Evolutionary conservation across 2,329 filamentous ascomycete genomes (phyloP).

Genomic region (Tolypocladium album): DNA sequence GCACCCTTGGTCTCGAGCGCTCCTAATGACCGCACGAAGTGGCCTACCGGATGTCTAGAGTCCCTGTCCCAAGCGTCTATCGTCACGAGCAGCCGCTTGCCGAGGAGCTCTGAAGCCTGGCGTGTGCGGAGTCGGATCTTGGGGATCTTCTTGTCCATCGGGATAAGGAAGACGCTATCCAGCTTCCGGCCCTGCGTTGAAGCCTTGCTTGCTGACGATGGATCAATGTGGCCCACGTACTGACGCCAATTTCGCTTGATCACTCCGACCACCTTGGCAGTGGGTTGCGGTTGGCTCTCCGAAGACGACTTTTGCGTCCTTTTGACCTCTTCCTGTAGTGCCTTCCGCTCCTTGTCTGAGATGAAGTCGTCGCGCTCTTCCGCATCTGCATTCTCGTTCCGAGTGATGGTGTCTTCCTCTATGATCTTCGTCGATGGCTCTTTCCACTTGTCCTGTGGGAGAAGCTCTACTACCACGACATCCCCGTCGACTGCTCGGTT

Average conservation of each 20-base stretch:
- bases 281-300: slow-evolving; percentile 77
- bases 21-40: slow-evolving; percentile 86
- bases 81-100: slow-evolving; percentile 83
- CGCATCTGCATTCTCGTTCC: slow-evolving; percentile 84
- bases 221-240: slow-evolving; percentile 92
- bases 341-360: slow-evolving; percentile 77
- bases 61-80: slow-evolving; percentile 95
- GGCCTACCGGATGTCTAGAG: slow-evolving; percentile 82
- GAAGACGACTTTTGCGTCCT: slow-evolving; percentile 65
- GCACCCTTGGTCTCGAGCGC: slow-evolving; percentile 95
- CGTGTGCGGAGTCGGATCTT: slow-evolving; percentile 91
- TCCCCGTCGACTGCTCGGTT: slow-evolving; percentile 90
- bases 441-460: slow-evolving; percentile 96
- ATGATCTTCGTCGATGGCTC: slow-evolving; percentile 90
- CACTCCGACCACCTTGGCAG: slow-evolving; percentile 82
- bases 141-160: slow-evolving; percentile 96
- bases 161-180: slow-evolving; percentile 87
- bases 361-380: slow-evolving; percentile 69
- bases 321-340: slow-evolving; percentile 84
- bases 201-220: slow-evolving; percentile 66
- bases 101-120: slow-evolving; percentile 78
- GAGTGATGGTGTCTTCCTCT: slow-evolving; percentile 84
- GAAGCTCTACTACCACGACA: slow-evolving; percentile 81
- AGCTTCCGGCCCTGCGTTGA: slow-evolving; percentile 71
- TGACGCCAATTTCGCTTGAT: slow-evolving; percentile 97